Conservation (phyloP, 495 filamentous ascomycete genomes). For the Penicillium psychrofluorescens region DNA sequence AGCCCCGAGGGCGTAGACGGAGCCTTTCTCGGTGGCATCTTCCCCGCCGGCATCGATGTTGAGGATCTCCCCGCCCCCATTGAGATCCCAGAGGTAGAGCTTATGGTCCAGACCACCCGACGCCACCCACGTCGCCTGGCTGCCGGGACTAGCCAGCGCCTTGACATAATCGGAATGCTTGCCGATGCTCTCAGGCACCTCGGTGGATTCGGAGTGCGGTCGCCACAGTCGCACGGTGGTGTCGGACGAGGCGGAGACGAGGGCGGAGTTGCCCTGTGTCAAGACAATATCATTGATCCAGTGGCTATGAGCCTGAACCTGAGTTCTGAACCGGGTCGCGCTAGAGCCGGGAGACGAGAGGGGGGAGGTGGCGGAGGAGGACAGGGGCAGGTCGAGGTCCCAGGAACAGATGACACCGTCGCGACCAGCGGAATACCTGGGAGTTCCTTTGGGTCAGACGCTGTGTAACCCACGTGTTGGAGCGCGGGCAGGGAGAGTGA, state of each 20-base stretch:
- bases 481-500: neutral
- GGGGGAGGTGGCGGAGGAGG: constrained; percentile 28
- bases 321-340: constrained; percentile 67
- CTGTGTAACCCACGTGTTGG: constrained; percentile 10
- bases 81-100: constrained; percentile 87
- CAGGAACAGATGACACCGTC: constrained; percentile 96
- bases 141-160: constrained; percentile 71
- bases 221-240: constrained; percentile 93
- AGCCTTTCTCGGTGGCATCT: constrained; percentile 81
- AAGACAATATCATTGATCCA: constrained; percentile 98
- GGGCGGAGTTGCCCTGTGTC: constrained; percentile 68
- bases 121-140: constrained; percentile 77
- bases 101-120: constrained; percentile 94
- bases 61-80: constrained; percentile 74
- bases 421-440: constrained; percentile 88
- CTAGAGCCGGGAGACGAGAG: constrained; percentile 19
- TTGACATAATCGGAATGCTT: constrained; percentile 96
- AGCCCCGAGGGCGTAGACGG: constrained; percentile 82
- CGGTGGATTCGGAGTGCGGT: constrained; percentile 62
- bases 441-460: constrained; percentile 14
- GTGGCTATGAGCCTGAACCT: constrained; percentile 96
- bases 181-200: constrained; percentile 74
- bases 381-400: constrained; percentile 60
- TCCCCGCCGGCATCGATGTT: constrained; percentile 77
- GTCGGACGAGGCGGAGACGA: constrained; percentile 93